Evolutionary conservation across 345 rosid genomes (phyloP).

Genomic region (Ceriops zippeliana): DNA sequence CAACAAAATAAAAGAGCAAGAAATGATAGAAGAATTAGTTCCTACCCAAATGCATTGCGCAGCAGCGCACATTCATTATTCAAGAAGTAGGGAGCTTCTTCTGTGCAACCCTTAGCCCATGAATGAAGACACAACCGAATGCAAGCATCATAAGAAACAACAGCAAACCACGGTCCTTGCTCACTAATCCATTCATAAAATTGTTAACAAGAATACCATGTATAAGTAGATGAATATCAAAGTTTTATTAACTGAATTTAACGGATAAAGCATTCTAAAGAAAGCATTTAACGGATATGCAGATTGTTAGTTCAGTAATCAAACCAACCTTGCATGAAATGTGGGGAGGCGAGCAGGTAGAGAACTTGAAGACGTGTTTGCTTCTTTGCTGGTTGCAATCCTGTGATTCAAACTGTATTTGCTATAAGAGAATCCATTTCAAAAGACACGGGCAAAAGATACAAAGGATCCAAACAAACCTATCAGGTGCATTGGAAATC

Average conservation of each 20-base stretch:
- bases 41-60: slow-evolving; percentile 27
- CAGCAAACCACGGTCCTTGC: slow-evolving; percentile 28
- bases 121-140: slow-evolving; percentile 27
- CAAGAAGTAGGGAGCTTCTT: slow-evolving; percentile 23
- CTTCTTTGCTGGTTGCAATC: slow-evolving; percentile 12
- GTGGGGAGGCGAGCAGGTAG: slow-evolving; percentile 20
- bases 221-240: background rate
- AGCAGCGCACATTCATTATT: slow-evolving; percentile 18
- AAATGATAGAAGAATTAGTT: background rate
- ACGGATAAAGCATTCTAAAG: background rate
- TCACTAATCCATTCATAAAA: slow-evolving; percentile 1
- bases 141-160: slow-evolving; percentile 29
- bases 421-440: background rate
- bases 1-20: background rate
- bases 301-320: background rate
- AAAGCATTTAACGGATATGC: background rate
- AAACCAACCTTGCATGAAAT: slow-evolving; percentile 25
- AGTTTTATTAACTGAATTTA: background rate
- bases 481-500: slow-evolving; percentile 4
- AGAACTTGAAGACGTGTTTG: slow-evolving; percentile 8
- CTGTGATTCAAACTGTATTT: background rate
- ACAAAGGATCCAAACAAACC: slow-evolving; percentile 5
- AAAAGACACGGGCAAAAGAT: background rate
- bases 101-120: slow-evolving; percentile 22
- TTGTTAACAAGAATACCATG: background rate